Evolutionary conservation across 352 stramenopile species (phyloP), one percentile per base, ranked within the genome.

Genomic region (Plasmopara viticola): DNA sequence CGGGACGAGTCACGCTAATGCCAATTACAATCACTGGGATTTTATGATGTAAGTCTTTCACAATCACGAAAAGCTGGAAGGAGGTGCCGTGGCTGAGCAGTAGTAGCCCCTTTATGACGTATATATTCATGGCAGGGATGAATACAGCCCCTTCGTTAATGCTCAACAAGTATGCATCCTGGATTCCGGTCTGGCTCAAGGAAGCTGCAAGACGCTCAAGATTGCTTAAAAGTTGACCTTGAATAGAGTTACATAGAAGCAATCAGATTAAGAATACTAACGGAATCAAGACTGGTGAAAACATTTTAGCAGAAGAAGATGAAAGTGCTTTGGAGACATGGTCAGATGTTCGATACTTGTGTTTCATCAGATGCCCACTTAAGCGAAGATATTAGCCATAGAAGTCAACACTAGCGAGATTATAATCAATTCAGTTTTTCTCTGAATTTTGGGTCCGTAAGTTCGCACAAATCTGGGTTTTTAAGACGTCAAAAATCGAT

Each of bases 111-210:
- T 40, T 50, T 50, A 9, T 5, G 31, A 18, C 31, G 9, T 12
- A 46, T 1, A 18, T 50, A 56, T 50, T 56, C 40, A 39, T 50
- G 9, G 6, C 50, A 17, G 1, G 50, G 4, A 13, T 31, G 50
- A 9, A 56, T 56, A 5, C 42, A 17, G 30, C 48, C 49, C 0
- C 41, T 42, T 0, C 41, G 9, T 10, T 56, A 50, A 28, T 56
- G 50, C 17, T 50, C 50, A 29, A 50, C 42, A 8, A 50, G 17
- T 2, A 56, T 8, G 28, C 17, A 56, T 9, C 50, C 41, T 0
- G 33, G 50, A 13, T 50, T 50, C 2, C 31, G 6, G 31, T 35
- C 10, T 35, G 10, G 31, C 0, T 35, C 31, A 12, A 12, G 6
- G 31, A 12, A 12, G 7, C 31, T 12, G 31, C 31, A 8, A 35